Evolutionary conservation across 306 rosid species (phyloP), one percentile per base, ranked within the genome.

Genomic region (Prunus mongolica): DNA sequence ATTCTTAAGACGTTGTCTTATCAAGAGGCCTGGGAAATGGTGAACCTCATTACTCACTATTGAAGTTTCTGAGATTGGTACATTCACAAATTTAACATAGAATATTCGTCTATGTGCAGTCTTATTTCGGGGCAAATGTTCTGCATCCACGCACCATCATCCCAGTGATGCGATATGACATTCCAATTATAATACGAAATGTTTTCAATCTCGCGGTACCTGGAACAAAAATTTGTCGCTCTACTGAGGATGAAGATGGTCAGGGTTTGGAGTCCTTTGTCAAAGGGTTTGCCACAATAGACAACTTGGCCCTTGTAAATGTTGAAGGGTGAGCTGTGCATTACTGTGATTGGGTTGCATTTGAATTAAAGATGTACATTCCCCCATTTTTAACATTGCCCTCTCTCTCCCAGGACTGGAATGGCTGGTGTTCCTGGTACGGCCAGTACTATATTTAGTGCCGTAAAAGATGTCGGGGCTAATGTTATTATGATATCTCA

Each of bases 391-490:
- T 63, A 57, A 65, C 65, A 44, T 56, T 58, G 65, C 72, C 75
- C 13, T 51, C 16, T 76, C 67, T 51, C 57, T 27, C 72, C 67
- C 89, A 95, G 99, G 76, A 92, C 99, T 80, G 99, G 99, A 67
- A 92, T 95, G 99, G 99, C 99, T 64, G 99, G 99, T 85, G 97
- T 95, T 81, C 99, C 99, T 66, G 99, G 99, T 81, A 95, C 99
- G 24, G 97, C 99, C 52, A 81, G 91, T 82, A 83, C 88, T 76
- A 95, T 95, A 78, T 95, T 95, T 88, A 84, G 87, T 71, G 93
- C 90, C 3, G 99, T 92, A 74, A 95, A 95, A 84, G 97, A 92
- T 82, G 99, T 95, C 73, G 99, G 99, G 83, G 99, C 99, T 68
- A 95, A 95, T 89, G 99, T 92, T 86, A 89, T 95, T 79, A 95